These are phyloP conservation scores for Trypanosoma cruzi DNA, from an alignment of 208 protist species.

Conservation along the genomic window DNA sequence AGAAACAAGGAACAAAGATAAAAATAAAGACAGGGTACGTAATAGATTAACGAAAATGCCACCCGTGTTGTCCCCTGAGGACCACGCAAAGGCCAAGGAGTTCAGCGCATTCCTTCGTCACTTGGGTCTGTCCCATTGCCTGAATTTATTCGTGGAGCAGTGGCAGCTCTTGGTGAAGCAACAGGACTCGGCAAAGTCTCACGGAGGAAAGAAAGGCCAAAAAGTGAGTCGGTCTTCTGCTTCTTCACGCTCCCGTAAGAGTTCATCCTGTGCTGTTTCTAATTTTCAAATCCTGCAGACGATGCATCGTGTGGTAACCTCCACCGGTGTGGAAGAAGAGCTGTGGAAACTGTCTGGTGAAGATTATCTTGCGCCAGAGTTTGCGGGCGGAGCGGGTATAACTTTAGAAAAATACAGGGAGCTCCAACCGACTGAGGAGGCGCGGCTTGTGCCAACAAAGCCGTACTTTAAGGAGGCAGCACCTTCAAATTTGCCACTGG, in stretches of 20 bases:
- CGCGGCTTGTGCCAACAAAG: slow-evolving; percentile 36
- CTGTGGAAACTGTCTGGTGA: slow-evolving; percentile 31
- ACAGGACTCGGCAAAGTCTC: neutral
- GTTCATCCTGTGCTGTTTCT: neutral
- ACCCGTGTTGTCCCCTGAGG: slow-evolving; percentile 7
- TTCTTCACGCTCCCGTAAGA: slow-evolving; percentile 19
- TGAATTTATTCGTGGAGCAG: slow-evolving; percentile 26
- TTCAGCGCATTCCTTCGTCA: slow-evolving; percentile 19
- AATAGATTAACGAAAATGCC: slow-evolving; percentile 8
- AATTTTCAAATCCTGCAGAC: slow-evolving; percentile 17
- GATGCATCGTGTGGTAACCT: slow-evolving; percentile 38
- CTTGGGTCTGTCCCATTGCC: slow-evolving; percentile 16
- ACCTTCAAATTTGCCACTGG: slow-evolving; percentile 40
- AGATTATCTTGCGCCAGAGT: slow-evolving; percentile 38
- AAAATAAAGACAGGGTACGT: neutral
- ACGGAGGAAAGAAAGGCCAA: slow-evolving; percentile 1
- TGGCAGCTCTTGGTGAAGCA: slow-evolving; percentile 27
- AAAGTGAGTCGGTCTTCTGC: neutral
- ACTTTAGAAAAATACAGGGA: slow-evolving; percentile 39
- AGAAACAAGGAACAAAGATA: slow-evolving; percentile 2
- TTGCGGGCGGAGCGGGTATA: slow-evolving; percentile 50
- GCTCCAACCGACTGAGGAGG: slow-evolving; percentile 22
- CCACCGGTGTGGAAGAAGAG: slow-evolving; percentile 43
- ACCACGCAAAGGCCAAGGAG: slow-evolving; percentile 27
- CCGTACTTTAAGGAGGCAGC: slow-evolving; percentile 60